These are phyloP conservation scores for Catenaria anguillulae DNA, from an alignment of 371 early-diverging fungal genomes.

Conservation along the genomic window DNA sequence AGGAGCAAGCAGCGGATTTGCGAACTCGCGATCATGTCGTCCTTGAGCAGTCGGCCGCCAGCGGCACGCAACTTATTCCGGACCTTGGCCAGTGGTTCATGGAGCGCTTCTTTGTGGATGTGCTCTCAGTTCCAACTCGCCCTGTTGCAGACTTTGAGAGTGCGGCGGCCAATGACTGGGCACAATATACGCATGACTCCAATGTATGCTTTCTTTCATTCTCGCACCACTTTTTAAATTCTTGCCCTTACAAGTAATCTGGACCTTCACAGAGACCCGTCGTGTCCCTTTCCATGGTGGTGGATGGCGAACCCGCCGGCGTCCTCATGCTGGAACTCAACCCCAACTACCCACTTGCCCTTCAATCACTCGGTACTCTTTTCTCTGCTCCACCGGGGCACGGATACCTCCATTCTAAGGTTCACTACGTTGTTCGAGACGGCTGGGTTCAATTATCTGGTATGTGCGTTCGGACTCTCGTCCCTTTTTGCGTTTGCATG, in stretches of 20 bases:
- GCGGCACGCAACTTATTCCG: neutral
- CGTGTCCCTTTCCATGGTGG: neutral
- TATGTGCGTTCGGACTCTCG: neutral
- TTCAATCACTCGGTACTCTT: neutral
- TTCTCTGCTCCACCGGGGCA: neutral
- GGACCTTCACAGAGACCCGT: neutral
- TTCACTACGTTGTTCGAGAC: neutral
- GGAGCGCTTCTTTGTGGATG: neutral
- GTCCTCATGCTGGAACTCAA: neutral
- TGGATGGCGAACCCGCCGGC: neutral
- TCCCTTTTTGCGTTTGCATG: too few relatives aligned
- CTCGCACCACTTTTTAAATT: too few relatives aligned
- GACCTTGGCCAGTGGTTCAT: constrained; percentile 1
- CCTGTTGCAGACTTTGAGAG: neutral
- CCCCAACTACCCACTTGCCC: neutral
- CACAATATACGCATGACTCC: neutral
- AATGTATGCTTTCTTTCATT: too few relatives aligned
- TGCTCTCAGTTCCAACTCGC: neutral
- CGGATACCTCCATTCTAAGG: neutral
- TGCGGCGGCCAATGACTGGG: neutral
- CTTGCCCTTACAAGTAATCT: too few relatives aligned
- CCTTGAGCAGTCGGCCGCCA: neutral
- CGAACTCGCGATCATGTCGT: neutral
- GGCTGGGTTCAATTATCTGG: neutral
- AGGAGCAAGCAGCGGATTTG: neutral